phyloP scores from a whole-genome alignment of 2,329 filamentous ascomycete genomes.

The Pseudogymnoascus sp. region DNA sequence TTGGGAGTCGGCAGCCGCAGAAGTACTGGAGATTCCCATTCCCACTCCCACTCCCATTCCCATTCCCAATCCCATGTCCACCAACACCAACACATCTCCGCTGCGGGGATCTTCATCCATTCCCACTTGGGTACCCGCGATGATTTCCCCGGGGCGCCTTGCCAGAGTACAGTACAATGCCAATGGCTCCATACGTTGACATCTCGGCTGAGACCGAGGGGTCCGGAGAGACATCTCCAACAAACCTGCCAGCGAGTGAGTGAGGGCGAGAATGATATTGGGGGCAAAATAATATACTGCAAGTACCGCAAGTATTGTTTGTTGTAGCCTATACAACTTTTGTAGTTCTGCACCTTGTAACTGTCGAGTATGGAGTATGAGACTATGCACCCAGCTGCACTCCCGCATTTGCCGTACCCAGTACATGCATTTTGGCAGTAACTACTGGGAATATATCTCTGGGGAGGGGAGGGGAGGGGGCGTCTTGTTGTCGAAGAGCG shows the following conservation, averaged over 20 bases:
- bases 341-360: too few relatives aligned
- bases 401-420: not conserved
- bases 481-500: not conserved
- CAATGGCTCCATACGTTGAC: not conserved
- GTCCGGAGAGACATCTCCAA: conserved; percentile 1
- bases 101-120: not conserved
- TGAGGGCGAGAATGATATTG: not conserved
- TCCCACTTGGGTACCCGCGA: not conserved
- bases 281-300: not conserved
- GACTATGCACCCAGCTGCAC: not conserved
- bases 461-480: too few relatives aligned
- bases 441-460: too few relatives aligned
- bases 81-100: not conserved
- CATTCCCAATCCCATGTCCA: too few relatives aligned
- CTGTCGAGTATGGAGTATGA: too few relatives aligned
- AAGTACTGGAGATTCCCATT: not conserved
- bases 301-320: not conserved
- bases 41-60: too few relatives aligned
- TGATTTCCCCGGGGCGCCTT: not conserved
- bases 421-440: too few relatives aligned
- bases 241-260: not conserved
- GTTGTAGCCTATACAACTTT: too few relatives aligned
- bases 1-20: not conserved
- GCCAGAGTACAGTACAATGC: too few relatives aligned
- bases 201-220: not conserved